phyloP scores from a whole-genome alignment of 2,329 filamentous ascomycete species.

The Hirsutella rhossiliensis region DNA sequence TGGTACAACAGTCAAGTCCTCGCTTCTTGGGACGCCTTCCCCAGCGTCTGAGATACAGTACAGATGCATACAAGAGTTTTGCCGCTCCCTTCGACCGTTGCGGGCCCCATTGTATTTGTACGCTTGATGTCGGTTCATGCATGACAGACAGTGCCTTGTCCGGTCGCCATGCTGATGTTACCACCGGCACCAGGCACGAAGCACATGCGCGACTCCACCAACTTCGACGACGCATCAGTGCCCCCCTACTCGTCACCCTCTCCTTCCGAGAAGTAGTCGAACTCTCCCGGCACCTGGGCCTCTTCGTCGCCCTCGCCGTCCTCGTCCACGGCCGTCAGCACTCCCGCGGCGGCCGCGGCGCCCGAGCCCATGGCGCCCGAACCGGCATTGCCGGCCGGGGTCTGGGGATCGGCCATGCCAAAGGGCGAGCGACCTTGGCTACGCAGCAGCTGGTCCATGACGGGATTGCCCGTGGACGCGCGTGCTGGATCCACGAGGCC shows the following conservation, averaged over 20 bases:
- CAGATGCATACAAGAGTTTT: too few species aligned
- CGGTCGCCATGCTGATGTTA: too few species aligned
- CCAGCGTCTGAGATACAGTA: too few species aligned
- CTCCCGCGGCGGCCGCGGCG: constrained; percentile 63
- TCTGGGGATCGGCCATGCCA: constrained; percentile 15
- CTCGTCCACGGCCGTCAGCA: constrained; percentile 80
- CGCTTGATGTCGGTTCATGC: too few species aligned
- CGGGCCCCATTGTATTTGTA: background rate
- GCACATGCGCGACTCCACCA: background rate
- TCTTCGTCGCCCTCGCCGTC: constrained; percentile 65
- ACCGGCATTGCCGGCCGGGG: constrained; percentile 7
- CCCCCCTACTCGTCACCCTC: constrained; percentile 19
- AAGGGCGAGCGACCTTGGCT: constrained; percentile 22
- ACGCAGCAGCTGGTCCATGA: constrained; percentile 31
- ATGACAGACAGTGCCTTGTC: too few species aligned
- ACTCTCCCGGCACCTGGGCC: constrained; percentile 56
- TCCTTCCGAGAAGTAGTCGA: constrained; percentile 64
- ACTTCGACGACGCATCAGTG: background rate
- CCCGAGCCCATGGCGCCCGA: constrained; percentile 23
- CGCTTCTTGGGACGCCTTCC: too few species aligned
- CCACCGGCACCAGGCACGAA: too few species aligned
- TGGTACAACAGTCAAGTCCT: too few species aligned
- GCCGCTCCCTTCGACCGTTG: background rate
- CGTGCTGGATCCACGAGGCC: constrained; percentile 20
- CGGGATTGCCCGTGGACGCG: constrained; percentile 16